Base-by-base conservation (phyloP, 2,329 filamentous ascomycete genomes). In the Penicillium sp. region DNA sequence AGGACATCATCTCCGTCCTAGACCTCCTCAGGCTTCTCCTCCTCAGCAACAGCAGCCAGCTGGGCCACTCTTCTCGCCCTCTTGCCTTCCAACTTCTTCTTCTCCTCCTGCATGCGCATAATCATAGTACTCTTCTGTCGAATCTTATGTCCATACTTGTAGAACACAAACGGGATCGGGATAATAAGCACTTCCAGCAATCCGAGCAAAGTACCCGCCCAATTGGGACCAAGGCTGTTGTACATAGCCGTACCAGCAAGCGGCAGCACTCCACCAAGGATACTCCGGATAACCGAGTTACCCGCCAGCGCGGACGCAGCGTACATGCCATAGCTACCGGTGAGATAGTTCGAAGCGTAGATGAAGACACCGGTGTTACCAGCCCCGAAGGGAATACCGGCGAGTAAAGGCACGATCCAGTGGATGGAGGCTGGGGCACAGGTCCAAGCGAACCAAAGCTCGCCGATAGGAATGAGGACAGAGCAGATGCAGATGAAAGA, bases 371-470 rank as follows among this genome's bases (percentile, higher is more conserved):
- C 81, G 9, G 84, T 87, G 66, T 93, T 95, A 0, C 91, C 91
- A 0, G 84, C 81, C 10, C 90, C 90, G 65, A 95, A 96, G 0
- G 88, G 89, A 6, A 96, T 83, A 0, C 91, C 90, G 1, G 90
- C 90, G 0, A 90, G 78, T 49, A 96, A 88, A 1, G 90, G 89
- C 21, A 86, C 81, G n/a, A 91, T 86, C 88, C 90, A 96, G 71
- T 91, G 92, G 31, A 96, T 90, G 4, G 84, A 83, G 0, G 76
- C 77, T 0, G 92, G 92, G 0, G 91, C 84, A 59, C 88, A 92
- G 0, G 92, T 96, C 91, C 91, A 96, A 0, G 90, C 86, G 69
- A 97, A 97, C 72, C 88, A 89, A 24, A 97, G 83, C 73, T 96
- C 88, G 16, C 92, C 93, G 3, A 90, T 73, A 0, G 91, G 89